These are phyloP conservation scores for Cornus florida DNA, from an alignment of 148 eudicot species.

Conservation along the genomic window DNA sequence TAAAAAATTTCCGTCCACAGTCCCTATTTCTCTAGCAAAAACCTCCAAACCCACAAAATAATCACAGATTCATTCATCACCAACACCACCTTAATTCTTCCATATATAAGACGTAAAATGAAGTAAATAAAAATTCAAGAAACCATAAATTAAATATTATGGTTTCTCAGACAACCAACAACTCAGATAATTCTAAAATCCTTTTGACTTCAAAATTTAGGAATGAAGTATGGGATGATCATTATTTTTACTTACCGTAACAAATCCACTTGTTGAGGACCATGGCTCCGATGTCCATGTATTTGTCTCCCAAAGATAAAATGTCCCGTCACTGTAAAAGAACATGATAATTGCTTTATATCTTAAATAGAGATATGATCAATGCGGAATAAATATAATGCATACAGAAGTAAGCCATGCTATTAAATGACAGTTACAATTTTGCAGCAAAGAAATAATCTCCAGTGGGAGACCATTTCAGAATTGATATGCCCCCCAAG, in stretches of 20 bases:
- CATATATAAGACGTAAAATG: no score
- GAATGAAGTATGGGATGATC: no score
- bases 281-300: conserved; percentile 96
- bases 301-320: conserved; percentile 96
- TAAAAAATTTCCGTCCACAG: no score
- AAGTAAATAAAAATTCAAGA: no score
- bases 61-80: no score
- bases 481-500: conserved; percentile 79
- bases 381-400: not conserved
- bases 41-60: no score
- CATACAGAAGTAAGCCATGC: conserved; percentile 5
- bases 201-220: no score
- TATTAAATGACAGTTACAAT: conserved; percentile 52
- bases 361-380: not conserved
- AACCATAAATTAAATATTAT: no score
- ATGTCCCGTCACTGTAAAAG: conserved; percentile 85
- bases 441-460: conserved; percentile 95
- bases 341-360: conserved; percentile 8
- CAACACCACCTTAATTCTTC: no score
- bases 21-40: no score
- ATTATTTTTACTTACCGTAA: conserved; percentile 55
- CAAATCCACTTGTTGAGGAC: conserved; percentile 89
- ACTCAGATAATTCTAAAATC: no score
- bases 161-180: no score
- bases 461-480: conserved; percentile 94